Evolutionary conservation across 306 rosid species (phyloP), one percentile per base, ranked within the genome.

Genomic region (Phaseolus lunatus): DNA sequence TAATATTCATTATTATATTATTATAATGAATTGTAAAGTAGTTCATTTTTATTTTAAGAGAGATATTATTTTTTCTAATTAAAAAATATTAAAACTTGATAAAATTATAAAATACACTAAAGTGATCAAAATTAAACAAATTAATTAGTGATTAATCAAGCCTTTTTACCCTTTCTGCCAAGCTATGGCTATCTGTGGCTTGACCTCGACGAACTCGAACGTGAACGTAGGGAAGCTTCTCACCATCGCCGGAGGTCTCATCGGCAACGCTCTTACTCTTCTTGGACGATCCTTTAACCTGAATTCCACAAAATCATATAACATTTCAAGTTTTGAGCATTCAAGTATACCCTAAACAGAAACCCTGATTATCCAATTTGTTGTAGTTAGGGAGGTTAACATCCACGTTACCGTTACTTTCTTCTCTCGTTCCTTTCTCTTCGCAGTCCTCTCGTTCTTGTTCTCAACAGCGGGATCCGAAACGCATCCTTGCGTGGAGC

Each of bases 141-240:
- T 56, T 82, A 77, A 84, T 71, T 71, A 56, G 56, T 22, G 72
- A 33, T 67, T 78, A 78, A 73, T 83, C 76, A 66, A 14, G 86
- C 81, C 70, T n/a, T 79, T 92, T 79, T 92, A 94, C 98, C 82
- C 98, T 82, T 76, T 94, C 98, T 81, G 98, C 98, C 64, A 94
- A 79, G 87, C 98, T 94, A 82, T 94, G 98, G 86, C 93, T 90
- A 53, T 94, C 98, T 5, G 97, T 94, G 26, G 98, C 98, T 90
- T 94, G 95, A 72, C 98, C 98, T 54, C 98, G 97, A 77, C 93
- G 96, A 83, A 94, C 98, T 85, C 98, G 91, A 56, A 94, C 98
- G 44, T 94, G 98, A 68, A 94, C 93, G 39, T 92, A 94, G 0
- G 98, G 97, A 83, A 90, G 88, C 84, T 89, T 86, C 76, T 83